These are phyloP conservation scores for Wickerhamomyces xylosicus DNA, from an alignment of 805 yeast genomes.

Conservation along the genomic window DNA sequence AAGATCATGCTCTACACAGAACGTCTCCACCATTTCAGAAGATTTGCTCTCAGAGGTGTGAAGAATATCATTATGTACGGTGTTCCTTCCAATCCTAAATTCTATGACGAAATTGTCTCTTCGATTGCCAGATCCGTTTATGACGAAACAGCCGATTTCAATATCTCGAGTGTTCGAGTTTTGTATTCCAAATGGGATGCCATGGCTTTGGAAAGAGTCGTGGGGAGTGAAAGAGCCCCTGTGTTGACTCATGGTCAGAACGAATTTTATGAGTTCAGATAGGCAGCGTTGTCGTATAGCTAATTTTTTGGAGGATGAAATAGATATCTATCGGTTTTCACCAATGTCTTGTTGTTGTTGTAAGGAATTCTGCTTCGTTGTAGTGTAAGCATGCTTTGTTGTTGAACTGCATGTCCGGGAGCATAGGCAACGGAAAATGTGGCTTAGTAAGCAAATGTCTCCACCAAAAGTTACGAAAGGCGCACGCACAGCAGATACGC, in stretches of 20 bases:
- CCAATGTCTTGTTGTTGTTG: too few relatives aligned
- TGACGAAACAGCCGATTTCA: conserved; percentile 42
- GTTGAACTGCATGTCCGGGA: too few relatives aligned
- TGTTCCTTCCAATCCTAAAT: conserved; percentile 75
- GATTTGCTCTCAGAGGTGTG: conserved; percentile 80
- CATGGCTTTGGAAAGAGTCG: conserved; percentile 67
- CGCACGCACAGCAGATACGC: too few relatives aligned
- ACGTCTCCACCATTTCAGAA: conserved; percentile 83
- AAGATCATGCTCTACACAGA: conserved; percentile 85
- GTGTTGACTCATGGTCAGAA: conserved; percentile 57
- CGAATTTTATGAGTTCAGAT: conserved; percentile 66
- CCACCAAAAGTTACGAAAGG: too few relatives aligned
- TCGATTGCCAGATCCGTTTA: conserved; percentile 52
- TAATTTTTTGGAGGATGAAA: too few relatives aligned
- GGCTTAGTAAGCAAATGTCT: too few relatives aligned
- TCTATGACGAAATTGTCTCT: conserved; percentile 67
- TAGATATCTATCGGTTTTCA: too few relatives aligned
- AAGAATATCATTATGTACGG: conserved; percentile 75
- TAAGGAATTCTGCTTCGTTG: too few relatives aligned
- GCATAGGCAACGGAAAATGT: too few relatives aligned
- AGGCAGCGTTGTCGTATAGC: too few relatives aligned
- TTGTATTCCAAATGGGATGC: conserved; percentile 77
- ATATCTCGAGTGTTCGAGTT: conserved; percentile 46
- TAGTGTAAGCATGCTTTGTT: too few relatives aligned
- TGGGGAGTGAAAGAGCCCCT: conserved; percentile 67